Base-by-base conservation (phyloP, 2,329 filamentous ascomycete genomes). In the Chalaropsis ovoidea region DNA sequence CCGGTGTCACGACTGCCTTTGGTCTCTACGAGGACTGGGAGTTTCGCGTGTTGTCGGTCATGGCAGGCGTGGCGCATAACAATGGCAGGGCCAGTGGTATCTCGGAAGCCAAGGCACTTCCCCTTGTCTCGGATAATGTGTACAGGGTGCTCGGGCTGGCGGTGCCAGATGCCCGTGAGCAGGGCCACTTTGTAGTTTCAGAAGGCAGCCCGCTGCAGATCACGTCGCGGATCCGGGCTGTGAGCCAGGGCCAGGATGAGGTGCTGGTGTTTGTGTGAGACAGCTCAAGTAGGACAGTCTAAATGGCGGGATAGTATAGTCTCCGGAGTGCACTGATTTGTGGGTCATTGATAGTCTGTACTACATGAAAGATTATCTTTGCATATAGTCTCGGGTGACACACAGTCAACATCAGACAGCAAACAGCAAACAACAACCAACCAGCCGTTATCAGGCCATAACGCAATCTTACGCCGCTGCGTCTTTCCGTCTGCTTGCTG, bases 131-230 rank as follows among this genome's bases (percentile, higher is more conserved):
- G 27, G 72, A 70, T 13, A 86, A 85, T 68, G 74, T 87, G 2
- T 82, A 82, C 70, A 77, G 79, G 68, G 78, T 87, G 11, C 73
- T 88, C 13, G 84, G 83, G 0, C 69, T 82, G 1, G 70, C 77
- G 49, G 70, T 72, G 65, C 67, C 72, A 6, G 67, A 72, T 45
- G 68, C 67, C 41, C 69, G 71, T 63, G 68, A 68, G 1, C 70
- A 67, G 56, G 69, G 76, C 0, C 80, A 87, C 68, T 88, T 86
- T 74, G 77, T 86, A 2, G 77, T 88, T 5, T 84, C 79, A 63
- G 85, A 88, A 71, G 84, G 84, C 0, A 84, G 77, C 69, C 86
- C 86, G 22, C 71, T 88, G 68, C 78, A 84, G 69, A 81, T 86
- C 71, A 81, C 80, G 3, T 78, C 79, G 5, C 74, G 80, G 61